A percentile compares a stretch with the other conserved stretches of the same genome.
Evolutionary conservation across 106 monocot species (phyloP).

Genomic region (Dactylorhiza incarnata): DNA sequence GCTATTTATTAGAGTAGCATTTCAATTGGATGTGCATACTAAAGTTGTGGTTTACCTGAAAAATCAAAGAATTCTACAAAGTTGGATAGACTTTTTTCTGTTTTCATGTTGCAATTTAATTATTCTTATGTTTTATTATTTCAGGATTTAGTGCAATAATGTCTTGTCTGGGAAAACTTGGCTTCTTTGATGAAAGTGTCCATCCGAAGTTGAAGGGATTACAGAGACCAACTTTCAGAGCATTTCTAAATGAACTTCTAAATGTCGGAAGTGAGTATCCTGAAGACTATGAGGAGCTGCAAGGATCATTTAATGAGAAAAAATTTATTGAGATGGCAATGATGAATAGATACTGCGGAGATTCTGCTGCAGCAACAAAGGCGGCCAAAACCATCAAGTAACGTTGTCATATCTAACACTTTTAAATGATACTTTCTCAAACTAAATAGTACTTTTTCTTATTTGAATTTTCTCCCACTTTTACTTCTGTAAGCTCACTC

Average conservation of each 20-base stretch:
- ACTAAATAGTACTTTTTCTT: neutral
- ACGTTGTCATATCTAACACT: neutral
- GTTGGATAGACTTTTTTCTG: neutral
- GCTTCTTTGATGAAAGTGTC: conserved; percentile 57
- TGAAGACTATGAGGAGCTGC: neutral
- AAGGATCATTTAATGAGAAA: conserved; percentile 26
- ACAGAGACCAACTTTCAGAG: conserved; percentile 44
- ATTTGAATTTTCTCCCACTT: neutral
- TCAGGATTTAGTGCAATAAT: conserved; percentile 93
- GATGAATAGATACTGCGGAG: conserved; percentile 51
- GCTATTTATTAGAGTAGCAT: too few species aligned
- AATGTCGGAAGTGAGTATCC: conserved; percentile 1
- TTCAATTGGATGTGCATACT: too few species aligned
- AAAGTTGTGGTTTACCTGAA: too few species aligned
- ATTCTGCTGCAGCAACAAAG: conserved; percentile 45
- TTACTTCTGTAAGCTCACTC: too few species aligned
- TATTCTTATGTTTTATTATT: neutral
- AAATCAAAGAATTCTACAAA: too few species aligned
- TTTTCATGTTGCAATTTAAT: neutral
- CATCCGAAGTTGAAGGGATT: conserved; percentile 56
- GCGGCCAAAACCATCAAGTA: conserved; percentile 75
- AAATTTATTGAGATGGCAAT: conserved; percentile 46
- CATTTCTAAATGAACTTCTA: conserved; percentile 60
- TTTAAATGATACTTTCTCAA: neutral
- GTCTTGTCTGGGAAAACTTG: conserved; percentile 76